Base-by-base conservation (phyloP, 1,284 basidiomycete species). In the Trichosporon ovoides region DNA sequence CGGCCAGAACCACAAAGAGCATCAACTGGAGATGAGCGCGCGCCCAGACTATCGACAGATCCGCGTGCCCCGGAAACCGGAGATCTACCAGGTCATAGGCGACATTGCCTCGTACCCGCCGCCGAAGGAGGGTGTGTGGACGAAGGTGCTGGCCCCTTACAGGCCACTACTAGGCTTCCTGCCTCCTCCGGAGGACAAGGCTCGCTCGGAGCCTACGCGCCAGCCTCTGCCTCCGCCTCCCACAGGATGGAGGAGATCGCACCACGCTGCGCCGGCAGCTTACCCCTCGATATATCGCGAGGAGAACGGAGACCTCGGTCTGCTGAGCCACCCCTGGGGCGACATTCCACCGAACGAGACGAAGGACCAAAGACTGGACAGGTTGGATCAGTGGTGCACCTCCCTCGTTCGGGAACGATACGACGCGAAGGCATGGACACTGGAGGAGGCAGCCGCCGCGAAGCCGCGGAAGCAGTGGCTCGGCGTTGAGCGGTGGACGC, bases 221-320 rank as follows among this genome's bases (percentile, higher is more conserved):
- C 53, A 54, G 13, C 46, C 34, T 1, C 74, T 54, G 16, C 68
- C 36, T 61, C 76, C 54, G 66, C 76, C 48, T 62, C 72, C 38
- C 60, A 65, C 11, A 57, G 66, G 69, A 12, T 85, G 80, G 69
- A 72, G 66, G 16, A 66, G 81, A 9, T 83, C 82, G 1, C 86
- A 86, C 0, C 89, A 92, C 67, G 71, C 90, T 40, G 74, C 89
- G 22, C 87, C 88, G 0, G 85, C 86, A 7, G 84, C 86, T 1
- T 83, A 83, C 67, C 83, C 88, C 4, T 81, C 87, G 13, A 49
- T 51, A 24, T 55, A 61, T 20, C 48, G 43, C 31, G 57, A 66
- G 22, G 13, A 80, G 80, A 22, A 68, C 68, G 57, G 64, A 40
- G 19, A 37, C 52, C 58, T 65, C 61, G 53, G 33, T 60, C 58